Evolutionary conservation across 495 filamentous ascomycete genomes (phyloP).

Genomic region (Xylaria acuta): DNA sequence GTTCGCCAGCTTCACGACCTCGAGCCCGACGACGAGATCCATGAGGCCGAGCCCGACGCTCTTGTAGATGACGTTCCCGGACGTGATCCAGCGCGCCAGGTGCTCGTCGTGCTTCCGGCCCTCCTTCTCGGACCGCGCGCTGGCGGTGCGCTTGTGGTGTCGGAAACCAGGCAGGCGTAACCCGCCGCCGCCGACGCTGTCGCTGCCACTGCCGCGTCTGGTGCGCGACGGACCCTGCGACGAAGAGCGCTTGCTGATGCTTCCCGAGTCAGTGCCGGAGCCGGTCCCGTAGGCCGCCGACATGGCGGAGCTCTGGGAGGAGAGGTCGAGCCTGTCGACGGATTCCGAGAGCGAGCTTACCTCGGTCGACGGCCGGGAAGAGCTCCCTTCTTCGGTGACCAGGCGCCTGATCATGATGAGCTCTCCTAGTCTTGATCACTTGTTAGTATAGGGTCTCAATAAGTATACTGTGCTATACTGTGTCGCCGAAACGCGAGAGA

Average conservation of each 20-base stretch:
- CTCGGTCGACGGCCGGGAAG: constrained; percentile 33
- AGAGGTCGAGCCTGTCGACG: constrained; percentile 39
- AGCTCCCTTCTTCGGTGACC: constrained; percentile 36
- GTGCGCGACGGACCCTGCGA: constrained; percentile 35
- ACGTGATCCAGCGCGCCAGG: constrained; percentile 72
- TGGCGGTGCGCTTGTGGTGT: constrained; percentile 16
- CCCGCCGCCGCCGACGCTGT: neutral
- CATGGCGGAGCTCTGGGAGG: constrained; percentile 36
- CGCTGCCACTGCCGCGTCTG: constrained; percentile 17
- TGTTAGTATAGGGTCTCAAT: constrained; percentile 30
- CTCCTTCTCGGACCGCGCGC: constrained; percentile 27
- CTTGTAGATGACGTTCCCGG: constrained; percentile 88
- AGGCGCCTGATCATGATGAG: constrained; percentile 67
- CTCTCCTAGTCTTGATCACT: constrained; percentile 64
- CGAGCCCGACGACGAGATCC: constrained; percentile 78
- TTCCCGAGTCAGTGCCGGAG: constrained; percentile 13
- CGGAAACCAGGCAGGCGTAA: constrained; percentile 12
- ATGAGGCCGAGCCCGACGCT: constrained; percentile 81
- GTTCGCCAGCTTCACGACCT: constrained; percentile 75
- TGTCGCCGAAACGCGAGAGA: neutral
- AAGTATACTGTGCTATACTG: neutral
- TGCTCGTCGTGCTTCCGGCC: constrained; percentile 57
- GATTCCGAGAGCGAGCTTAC: constrained; percentile 32
- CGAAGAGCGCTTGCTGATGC: constrained; percentile 36
- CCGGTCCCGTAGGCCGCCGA: constrained; percentile 38